A percentile compares a stretch with the other conserved stretches of the same genome.
These are phyloP conservation scores for Schizonepeta tenuifolia DNA, from an alignment of 257 asterid species.

Conservation along the genomic window DNA sequence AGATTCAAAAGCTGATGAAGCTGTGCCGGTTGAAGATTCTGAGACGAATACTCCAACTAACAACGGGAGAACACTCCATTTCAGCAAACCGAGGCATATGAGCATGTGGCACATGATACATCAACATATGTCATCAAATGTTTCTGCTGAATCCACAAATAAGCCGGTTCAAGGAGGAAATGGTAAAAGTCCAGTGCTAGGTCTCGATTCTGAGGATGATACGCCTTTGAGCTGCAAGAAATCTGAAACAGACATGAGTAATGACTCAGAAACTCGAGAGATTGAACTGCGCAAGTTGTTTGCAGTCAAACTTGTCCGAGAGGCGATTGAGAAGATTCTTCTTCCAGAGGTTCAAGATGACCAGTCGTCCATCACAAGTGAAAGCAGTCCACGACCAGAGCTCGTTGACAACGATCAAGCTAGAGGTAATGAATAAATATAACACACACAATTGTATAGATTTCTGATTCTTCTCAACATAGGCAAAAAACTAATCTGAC, in stretches of 20 bases:
- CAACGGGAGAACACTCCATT: slow-evolving; percentile 33
- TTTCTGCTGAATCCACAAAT: slow-evolving; percentile 29
- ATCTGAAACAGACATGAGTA: slow-evolving; percentile 36
- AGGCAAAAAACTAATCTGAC: neutral
- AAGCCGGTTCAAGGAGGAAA: slow-evolving; percentile 22
- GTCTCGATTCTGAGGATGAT: slow-evolving; percentile 31
- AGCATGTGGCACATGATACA: slow-evolving; percentile 69
- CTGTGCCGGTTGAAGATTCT: slow-evolving; percentile 15
- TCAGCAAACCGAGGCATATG: slow-evolving; percentile 51
- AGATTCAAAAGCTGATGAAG: slow-evolving; percentile 32
- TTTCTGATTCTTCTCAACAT: neutral
- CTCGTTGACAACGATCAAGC: slow-evolving; percentile 40
- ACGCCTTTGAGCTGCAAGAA: slow-evolving; percentile 23
- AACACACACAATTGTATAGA: neutral
- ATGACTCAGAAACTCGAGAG: slow-evolving; percentile 59
- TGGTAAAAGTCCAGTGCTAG: slow-evolving; percentile 34
- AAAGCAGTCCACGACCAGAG: slow-evolving; percentile 51
- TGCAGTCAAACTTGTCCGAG: slow-evolving; percentile 87
- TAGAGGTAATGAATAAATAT: slow-evolving; percentile 42
- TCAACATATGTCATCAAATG: slow-evolving; percentile 49
- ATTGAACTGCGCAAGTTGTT: slow-evolving; percentile 65
- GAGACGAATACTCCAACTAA: slow-evolving; percentile 22
- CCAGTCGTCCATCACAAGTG: slow-evolving; percentile 59
- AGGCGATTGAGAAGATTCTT: slow-evolving; percentile 95
- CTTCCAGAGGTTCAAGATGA: slow-evolving; percentile 92